phyloP scores from a whole-genome alignment of 768 basidiomycete species.

The Grammothele lineata region DNA sequence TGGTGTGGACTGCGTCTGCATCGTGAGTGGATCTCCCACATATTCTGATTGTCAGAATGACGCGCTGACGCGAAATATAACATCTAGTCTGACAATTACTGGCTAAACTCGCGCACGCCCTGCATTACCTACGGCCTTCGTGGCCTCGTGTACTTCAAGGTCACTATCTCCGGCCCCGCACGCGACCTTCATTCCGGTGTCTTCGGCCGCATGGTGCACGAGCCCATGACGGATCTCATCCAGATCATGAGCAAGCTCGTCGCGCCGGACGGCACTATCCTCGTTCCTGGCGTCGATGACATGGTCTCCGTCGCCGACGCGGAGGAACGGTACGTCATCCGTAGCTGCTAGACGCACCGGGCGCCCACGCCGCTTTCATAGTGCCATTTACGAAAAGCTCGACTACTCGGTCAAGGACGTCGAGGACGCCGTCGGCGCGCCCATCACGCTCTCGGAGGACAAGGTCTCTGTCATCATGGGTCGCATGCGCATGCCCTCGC shows the following conservation, averaged over 20 bases:
- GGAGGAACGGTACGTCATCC: slow-evolving; percentile 55
- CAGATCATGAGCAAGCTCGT: slow-evolving; percentile 83
- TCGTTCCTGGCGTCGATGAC: slow-evolving; percentile 85
- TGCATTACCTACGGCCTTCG: slow-evolving; percentile 85
- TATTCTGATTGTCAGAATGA: no score
- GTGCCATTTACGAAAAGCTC: slow-evolving; percentile 66
- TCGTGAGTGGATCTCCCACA: slow-evolving; percentile 43
- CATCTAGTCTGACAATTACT: slow-evolving; percentile 87
- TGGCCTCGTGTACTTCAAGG: slow-evolving; percentile 82
- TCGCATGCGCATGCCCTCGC: slow-evolving; percentile 84
- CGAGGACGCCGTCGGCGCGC: slow-evolving; percentile 69
- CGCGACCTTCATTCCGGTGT: slow-evolving; percentile 89
- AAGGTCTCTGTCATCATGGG: slow-evolving; percentile 86
- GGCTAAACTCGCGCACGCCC: slow-evolving; percentile 81
- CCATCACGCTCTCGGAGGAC: slow-evolving; percentile 70
- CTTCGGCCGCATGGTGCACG: slow-evolving; percentile 78
- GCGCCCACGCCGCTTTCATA: no score
- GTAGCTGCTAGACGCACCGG: no score
- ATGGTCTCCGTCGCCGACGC: slow-evolving; percentile 72
- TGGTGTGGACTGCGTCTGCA: slow-evolving; percentile 90
- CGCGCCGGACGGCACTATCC: slow-evolving; percentile 69
- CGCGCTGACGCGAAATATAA: no score
- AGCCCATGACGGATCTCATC: slow-evolving; percentile 94
- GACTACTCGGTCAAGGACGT: slow-evolving; percentile 74
- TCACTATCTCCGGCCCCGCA: slow-evolving; percentile 77